Evolutionary conservation across 768 basidiomycete genomes (phyloP), one percentile per base, ranked within the genome.

Genomic region (Amanita pseudoporphyria): DNA sequence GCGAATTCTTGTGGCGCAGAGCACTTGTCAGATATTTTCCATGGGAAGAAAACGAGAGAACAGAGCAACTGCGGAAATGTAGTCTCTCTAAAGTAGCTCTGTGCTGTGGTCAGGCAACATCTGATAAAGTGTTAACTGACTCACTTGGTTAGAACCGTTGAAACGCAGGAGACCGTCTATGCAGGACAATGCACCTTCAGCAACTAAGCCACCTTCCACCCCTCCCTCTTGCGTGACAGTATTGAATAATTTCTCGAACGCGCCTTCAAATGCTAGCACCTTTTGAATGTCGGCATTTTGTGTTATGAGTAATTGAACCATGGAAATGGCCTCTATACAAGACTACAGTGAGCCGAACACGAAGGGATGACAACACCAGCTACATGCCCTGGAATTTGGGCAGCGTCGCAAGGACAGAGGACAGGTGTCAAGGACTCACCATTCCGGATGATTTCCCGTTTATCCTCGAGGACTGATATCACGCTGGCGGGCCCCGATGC

Each of bases 71-170:
- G 65, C 55, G 84, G 75, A 56, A 94, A 68, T 53, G 84, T 64
- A 1, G 91, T 88, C 68, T 94, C 93, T 42, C 89, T 84, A 70
- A 99, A 96, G 71, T 96, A 98, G 61, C 92, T 96, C 92, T 99
- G 58, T 33, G 36, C 21, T 35, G 38, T 21, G 46, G 35, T 36
- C 43, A 58, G 52, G 64, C 44, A 51, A n/a, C 40, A 12, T n/a
- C 31, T 31, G 9, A 9, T 13, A 39, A 19, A 10, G 24, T 19
- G n/a, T 36, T 22, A 26, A 47, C 45, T 31, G 22, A 47, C 62
- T 68, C 59, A 90, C 94, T 73, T 95, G 94, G 64, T 98, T 99
- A 9, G 92, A 94, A 21, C 82, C 79, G 64, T 99, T 98, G 69
- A 87, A 95, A 24, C 91, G 78, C 53, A 99, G 71, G 18, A 99